These are phyloP conservation scores for Onygenales sp. DNA, from an alignment of 2,329 filamentous ascomycete species.

Conservation along the genomic window DNA sequence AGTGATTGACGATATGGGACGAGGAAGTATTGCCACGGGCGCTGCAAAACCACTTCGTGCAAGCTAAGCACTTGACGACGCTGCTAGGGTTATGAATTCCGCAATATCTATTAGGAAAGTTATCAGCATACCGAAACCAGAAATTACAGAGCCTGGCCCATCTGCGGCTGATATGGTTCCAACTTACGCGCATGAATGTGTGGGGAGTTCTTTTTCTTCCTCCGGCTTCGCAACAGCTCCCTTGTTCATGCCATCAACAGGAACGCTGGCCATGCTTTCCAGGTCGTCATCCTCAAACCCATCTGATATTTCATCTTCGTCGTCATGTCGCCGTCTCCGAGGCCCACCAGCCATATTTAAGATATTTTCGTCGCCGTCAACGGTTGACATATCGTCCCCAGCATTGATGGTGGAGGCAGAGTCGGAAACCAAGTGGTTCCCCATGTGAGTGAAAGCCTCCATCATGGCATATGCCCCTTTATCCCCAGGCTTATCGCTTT, in stretches of 20 bases:
- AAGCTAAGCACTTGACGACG: conserved; percentile 91
- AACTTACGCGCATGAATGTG: conserved; percentile 91
- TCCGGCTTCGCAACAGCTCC: conserved; percentile 46
- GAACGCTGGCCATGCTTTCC: conserved; percentile 68
- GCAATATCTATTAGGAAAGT: conserved; percentile 59
- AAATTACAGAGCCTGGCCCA: conserved; percentile 4
- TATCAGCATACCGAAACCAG: conserved; percentile 6
- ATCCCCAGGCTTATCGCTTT: neutral
- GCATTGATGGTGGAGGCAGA: conserved; percentile 82
- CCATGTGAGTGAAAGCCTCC: conserved; percentile 84
- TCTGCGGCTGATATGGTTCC: neutral
- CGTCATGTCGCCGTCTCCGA: conserved; percentile 61
- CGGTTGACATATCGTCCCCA: conserved; percentile 63
- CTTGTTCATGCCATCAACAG: conserved; percentile 65
- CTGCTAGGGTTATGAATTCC: conserved; percentile 93
- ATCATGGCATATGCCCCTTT: conserved; percentile 36
- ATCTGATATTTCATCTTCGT: conserved; percentile 84
- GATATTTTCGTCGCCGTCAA: conserved; percentile 71
- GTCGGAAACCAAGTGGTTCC: conserved; percentile 68
- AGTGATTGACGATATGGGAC: conserved; percentile 95
- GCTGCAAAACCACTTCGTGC: conserved; percentile 99
- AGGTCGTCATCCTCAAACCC: conserved; percentile 72
- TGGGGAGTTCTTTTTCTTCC: conserved; percentile 82
- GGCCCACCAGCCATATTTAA: conserved; percentile 56
- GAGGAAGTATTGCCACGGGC: conserved; percentile 93